Conservation (phyloP, 1,284 basidiomycete genomes). For the Sphaerobolus stellatus region DNA sequence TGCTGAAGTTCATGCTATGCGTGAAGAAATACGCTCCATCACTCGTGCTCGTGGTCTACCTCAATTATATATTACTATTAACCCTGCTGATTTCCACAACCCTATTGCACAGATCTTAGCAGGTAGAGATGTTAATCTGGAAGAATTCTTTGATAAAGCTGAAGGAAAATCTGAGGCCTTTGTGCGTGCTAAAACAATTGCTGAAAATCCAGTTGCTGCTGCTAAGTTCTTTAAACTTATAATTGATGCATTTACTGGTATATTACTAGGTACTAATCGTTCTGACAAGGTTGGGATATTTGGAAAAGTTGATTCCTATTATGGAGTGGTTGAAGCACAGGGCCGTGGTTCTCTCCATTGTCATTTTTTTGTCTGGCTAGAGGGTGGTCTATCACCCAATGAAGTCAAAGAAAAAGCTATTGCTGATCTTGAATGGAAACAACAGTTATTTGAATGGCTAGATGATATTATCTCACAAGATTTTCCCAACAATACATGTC, state of each 20-base stretch:
- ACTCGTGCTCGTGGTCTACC: conserved; percentile 33
- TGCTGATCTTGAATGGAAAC: conserved; percentile 23
- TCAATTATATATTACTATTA: conserved; percentile 40
- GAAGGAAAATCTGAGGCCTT: conserved; percentile 25
- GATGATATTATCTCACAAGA: conserved; percentile 29
- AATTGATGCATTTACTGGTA: conserved; percentile 36
- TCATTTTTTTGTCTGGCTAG: conserved; percentile 45
- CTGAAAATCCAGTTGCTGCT: conserved; percentile 36
- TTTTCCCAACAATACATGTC: conserved; percentile 10
- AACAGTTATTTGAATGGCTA: conserved; percentile 25
- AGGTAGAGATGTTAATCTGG: conserved; percentile 33
- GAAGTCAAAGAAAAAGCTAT: conserved; percentile 28
- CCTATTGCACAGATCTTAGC: conserved; percentile 36
- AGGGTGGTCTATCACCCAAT: conserved; percentile 35
- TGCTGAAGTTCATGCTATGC: conserved; percentile 25
- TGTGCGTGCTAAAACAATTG: conserved; percentile 31
- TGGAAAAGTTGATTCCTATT: conserved; percentile 26
- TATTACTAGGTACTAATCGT: conserved; percentile 26
- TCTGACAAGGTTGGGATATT: conserved; percentile 16
- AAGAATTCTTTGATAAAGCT: conserved; percentile 19
- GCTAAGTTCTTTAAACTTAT: conserved; percentile 39
- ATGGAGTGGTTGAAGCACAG: conserved; percentile 40
- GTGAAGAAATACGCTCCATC: conserved; percentile 37
- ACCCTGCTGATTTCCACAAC: conserved; percentile 40
- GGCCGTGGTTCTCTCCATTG: conserved; percentile 41